Conservation (phyloP, 129 eudicot species). For the Artemisia argyi region DNA sequence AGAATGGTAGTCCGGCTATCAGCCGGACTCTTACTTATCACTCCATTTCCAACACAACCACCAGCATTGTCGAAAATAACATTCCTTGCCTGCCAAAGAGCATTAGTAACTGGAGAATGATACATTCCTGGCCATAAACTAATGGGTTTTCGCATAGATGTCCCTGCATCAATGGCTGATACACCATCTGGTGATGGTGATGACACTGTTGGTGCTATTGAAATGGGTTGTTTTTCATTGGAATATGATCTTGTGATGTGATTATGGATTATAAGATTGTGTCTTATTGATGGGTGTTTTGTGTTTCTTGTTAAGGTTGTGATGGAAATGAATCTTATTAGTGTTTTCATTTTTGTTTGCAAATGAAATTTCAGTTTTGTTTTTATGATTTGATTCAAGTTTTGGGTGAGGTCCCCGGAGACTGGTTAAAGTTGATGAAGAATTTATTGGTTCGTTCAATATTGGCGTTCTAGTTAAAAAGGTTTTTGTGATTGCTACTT, state of each 20-base stretch:
- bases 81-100: constrained; percentile 96
- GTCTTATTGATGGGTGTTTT: neutral
- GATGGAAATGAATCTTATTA: neutral
- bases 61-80: constrained; percentile 46
- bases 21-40: constrained; percentile 50
- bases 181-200: constrained; percentile 33
- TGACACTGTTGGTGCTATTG: constrained; percentile 32
- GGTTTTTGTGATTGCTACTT: no score
- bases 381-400: no score
- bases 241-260: constrained; percentile 10
- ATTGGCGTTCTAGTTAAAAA: no score
- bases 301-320: neutral
- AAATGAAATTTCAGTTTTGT: no score
- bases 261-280: neutral
- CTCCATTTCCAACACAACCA: constrained; percentile 15
- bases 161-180: constrained; percentile 67
- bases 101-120: constrained; percentile 95
- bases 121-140: constrained; percentile 97
- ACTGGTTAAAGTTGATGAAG: no score
- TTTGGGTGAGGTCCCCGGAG: no score
- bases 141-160: constrained; percentile 71
- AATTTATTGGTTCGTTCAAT: no score
- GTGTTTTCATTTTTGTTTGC: neutral
- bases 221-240: constrained; percentile 19
- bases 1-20: constrained; percentile 67